Percentiles rank a stretch among this genome's conserved stretches.
Evolutionary conservation across 306 rosid species (phyloP).

Genomic region (Fagus crenata): DNA sequence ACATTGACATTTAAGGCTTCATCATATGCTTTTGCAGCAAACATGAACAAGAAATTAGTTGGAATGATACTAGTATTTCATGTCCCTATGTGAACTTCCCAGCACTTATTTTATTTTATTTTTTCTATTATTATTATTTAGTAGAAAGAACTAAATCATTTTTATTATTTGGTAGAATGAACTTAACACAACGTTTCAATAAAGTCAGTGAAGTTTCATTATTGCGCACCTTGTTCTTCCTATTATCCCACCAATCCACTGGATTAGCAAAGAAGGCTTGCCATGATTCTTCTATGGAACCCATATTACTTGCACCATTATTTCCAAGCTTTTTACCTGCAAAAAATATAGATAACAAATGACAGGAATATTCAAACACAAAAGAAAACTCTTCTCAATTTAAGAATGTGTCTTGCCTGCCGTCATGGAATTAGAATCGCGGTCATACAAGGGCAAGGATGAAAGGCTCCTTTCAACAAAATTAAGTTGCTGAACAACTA

Average conservation of each 20-base stretch:
- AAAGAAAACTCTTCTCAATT: constrained; percentile 17
- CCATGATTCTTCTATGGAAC: constrained; percentile 74
- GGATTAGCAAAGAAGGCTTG: constrained; percentile 67
- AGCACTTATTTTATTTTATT: neutral
- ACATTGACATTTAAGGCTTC: neutral
- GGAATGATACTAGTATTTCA: neutral
- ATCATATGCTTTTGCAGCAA: neutral
- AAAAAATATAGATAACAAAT: constrained; percentile 15
- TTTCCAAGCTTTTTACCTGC: constrained; percentile 52
- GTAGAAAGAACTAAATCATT: neutral
- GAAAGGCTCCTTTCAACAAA: constrained; percentile 60
- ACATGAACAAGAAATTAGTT: neutral
- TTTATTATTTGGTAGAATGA: no score
- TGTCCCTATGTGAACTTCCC: neutral
- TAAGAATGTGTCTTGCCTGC: constrained; percentile 46
- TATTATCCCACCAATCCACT: constrained; percentile 66
- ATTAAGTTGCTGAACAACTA: constrained; percentile 79
- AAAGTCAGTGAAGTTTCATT: neutral
- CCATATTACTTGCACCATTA: constrained; percentile 40
- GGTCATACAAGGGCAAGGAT: constrained; percentile 37
- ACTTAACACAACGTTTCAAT: neutral
- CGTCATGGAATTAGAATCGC: constrained; percentile 44
- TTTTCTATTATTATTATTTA: neutral
- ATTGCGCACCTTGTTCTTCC: constrained; percentile 53
- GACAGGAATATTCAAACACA: neutral